These are phyloP conservation scores for Ormosia semicastrata DNA, from an alignment of 306 rosid genomes.

Conservation along the genomic window DNA sequence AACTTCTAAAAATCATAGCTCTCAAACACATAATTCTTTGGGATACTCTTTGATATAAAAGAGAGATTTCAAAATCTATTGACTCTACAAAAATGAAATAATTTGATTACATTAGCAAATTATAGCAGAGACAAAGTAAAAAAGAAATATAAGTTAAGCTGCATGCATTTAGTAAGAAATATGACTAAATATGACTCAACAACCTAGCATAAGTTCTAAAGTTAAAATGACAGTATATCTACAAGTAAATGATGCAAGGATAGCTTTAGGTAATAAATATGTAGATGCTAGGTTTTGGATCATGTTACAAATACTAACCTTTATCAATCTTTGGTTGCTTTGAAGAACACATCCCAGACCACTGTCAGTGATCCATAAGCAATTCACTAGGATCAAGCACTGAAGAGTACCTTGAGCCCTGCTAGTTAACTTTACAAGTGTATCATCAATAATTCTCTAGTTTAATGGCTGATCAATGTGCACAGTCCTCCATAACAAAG, in stretches of 20 bases:
- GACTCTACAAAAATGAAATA: background rate
- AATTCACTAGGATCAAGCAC: slow-evolving; percentile 50
- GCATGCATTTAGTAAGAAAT: too few species aligned
- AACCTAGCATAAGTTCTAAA: background rate
- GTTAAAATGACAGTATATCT: background rate
- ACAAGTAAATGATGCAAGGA: background rate
- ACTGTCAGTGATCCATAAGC: slow-evolving; percentile 49
- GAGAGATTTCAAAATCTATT: too few species aligned
- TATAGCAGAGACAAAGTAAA: too few species aligned
- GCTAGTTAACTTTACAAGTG: slow-evolving; percentile 52
- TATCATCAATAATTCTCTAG: slow-evolving; percentile 42
- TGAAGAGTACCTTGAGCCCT: slow-evolving; percentile 69
- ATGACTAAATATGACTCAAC: background rate
- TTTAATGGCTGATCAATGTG: slow-evolving; percentile 48
- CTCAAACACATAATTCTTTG: too few species aligned
- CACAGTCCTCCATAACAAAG: slow-evolving; percentile 64
- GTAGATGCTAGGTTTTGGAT: background rate
- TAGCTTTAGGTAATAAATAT: background rate
- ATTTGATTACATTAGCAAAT: too few species aligned
- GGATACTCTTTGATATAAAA: too few species aligned
- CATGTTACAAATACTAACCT: slow-evolving; percentile 42
- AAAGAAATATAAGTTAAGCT: too few species aligned
- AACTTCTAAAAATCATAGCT: too few species aligned
- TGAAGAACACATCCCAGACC: slow-evolving; percentile 54
- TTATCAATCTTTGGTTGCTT: slow-evolving; percentile 49